These are phyloP conservation scores for Monascus purpureus DNA, from an alignment of 495 filamentous ascomycete genomes.

Conservation along the genomic window DNA sequence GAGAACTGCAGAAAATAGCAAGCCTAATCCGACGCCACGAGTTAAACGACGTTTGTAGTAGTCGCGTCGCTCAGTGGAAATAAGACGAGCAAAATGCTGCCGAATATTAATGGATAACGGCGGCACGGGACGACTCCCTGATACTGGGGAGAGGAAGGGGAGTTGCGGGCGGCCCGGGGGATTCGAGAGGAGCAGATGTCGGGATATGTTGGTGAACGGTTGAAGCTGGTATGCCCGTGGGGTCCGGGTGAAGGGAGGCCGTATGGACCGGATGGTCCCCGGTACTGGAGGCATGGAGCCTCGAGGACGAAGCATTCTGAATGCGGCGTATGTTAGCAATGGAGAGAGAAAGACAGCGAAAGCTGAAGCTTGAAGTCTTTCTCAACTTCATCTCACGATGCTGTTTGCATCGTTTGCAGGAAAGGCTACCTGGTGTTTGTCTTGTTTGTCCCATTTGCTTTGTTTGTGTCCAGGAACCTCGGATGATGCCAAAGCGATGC, in stretches of 20 bases:
- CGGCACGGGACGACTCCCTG: slow-evolving; percentile 20
- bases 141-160: slow-evolving; percentile 54
- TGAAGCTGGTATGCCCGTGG: slow-evolving; percentile 10
- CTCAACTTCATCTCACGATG: no score
- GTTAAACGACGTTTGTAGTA: slow-evolving; percentile 51
- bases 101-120: slow-evolving; percentile 28
- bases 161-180: slow-evolving; percentile 54
- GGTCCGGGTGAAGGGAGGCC: slow-evolving; percentile 1
- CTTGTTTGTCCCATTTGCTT: no score
- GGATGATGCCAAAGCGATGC: no score
- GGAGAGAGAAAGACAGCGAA: no score
- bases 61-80: slow-evolving; percentile 62
- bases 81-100: slow-evolving; percentile 48
- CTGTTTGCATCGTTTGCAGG: slow-evolving; percentile 13
- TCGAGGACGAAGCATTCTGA: slow-evolving; percentile 10
- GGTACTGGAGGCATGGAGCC: slow-evolving; percentile 19
- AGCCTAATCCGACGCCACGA: slow-evolving; percentile 41
- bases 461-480: no score
- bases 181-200: slow-evolving; percentile 33
- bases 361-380: no score
- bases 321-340: slow-evolving; percentile 1
- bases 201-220: slow-evolving; percentile 35
- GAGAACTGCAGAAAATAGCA: slow-evolving; percentile 40
- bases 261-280: slow-evolving; percentile 7
- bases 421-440: no score